phyloP scores from a whole-genome alignment of 2,329 filamentous ascomycete species.

The Colletotrichum acutatum region DNA sequence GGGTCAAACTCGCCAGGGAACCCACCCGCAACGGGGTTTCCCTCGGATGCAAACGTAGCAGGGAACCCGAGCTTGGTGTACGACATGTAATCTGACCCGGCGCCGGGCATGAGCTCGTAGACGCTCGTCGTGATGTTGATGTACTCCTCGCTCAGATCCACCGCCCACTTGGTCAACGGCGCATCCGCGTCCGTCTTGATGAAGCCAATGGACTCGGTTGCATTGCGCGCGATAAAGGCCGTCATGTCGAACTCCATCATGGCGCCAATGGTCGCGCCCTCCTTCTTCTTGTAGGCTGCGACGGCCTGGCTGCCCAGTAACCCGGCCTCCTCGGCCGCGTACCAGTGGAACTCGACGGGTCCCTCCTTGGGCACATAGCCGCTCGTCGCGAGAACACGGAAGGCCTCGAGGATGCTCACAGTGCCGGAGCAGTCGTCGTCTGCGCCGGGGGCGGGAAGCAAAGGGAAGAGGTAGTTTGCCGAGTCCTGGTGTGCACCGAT shows the following conservation, averaged over 20 bases:
- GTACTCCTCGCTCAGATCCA: conserved; percentile 48
- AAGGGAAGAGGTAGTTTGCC: conserved; percentile 77
- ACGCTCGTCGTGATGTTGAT: conserved; percentile 48
- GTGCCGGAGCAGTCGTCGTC: conserved; percentile 80
- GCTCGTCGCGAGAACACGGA: conserved; percentile 70
- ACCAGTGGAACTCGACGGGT: conserved; percentile 81
- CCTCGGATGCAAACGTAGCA: conserved; percentile 51
- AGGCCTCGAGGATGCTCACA: conserved; percentile 78
- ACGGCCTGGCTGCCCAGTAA: conserved; percentile 71
- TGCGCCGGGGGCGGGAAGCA: conserved; percentile 76
- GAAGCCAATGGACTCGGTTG: conserved; percentile 52
- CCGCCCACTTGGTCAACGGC: conserved; percentile 48
- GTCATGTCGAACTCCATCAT: conserved; percentile 73
- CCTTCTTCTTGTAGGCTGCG: conserved; percentile 73
- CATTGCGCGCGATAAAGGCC: conserved; percentile 49
- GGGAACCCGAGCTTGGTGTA: conserved; percentile 52
- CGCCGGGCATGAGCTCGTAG: conserved; percentile 44
- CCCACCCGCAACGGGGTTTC: conserved; percentile 46
- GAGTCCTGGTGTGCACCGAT: conserved; percentile 80
- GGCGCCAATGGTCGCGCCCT: conserved; percentile 72
- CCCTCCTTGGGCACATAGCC: conserved; percentile 46
- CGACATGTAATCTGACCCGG: conserved; percentile 55
- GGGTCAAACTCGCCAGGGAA: conserved; percentile 50
- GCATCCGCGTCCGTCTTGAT: conserved; percentile 51
- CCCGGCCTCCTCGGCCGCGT: conserved; percentile 81